Conservation (phyloP, 2,329 filamentous ascomycete genomes). For the Alternaria hordeiaustralica region DNA sequence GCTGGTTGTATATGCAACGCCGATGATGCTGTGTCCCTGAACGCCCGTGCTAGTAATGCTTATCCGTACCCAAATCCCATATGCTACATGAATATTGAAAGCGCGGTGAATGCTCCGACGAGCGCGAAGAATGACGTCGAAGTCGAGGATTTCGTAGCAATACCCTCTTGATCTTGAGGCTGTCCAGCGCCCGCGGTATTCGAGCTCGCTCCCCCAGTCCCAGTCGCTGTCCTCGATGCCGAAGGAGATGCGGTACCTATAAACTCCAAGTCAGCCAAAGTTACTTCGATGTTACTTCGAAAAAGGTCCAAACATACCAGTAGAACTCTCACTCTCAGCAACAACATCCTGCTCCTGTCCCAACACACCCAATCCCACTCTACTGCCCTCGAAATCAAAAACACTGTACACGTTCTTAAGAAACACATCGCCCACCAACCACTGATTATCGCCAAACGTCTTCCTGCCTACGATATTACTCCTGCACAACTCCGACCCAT, state of each 20-base stretch:
- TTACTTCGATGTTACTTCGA: neutral
- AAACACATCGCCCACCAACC: slow-evolving; percentile 86
- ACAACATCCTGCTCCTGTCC: slow-evolving; percentile 3
- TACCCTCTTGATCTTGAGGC: slow-evolving; percentile 7
- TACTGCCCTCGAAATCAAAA: slow-evolving; percentile 75
- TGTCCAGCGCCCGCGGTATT: slow-evolving; percentile 1
- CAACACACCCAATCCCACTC: slow-evolving; percentile 61
- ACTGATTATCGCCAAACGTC: slow-evolving; percentile 67
- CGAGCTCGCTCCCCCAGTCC: neutral
- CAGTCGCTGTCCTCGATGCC: neutral
- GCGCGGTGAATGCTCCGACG: neutral
- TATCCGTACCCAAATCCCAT: neutral
- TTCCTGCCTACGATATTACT: slow-evolving; percentile 79
- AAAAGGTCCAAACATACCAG: slow-evolving; percentile 8
- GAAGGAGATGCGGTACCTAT: slow-evolving; percentile 2
- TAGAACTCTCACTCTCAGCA: neutral
- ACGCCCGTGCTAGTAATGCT: neutral
- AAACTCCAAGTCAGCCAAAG: neutral
- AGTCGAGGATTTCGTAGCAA: neutral
- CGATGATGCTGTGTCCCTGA: neutral
- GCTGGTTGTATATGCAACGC: neutral
- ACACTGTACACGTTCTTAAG: slow-evolving; percentile 89
- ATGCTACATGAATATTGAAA: slow-evolving; percentile 13
- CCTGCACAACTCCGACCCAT: slow-evolving; percentile 51
- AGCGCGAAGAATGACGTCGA: neutral